Evolutionary conservation across 2,329 filamentous ascomycete species (phyloP), one percentile per base, ranked within the genome.

Genomic region (Chalaropsis ovoidea): DNA sequence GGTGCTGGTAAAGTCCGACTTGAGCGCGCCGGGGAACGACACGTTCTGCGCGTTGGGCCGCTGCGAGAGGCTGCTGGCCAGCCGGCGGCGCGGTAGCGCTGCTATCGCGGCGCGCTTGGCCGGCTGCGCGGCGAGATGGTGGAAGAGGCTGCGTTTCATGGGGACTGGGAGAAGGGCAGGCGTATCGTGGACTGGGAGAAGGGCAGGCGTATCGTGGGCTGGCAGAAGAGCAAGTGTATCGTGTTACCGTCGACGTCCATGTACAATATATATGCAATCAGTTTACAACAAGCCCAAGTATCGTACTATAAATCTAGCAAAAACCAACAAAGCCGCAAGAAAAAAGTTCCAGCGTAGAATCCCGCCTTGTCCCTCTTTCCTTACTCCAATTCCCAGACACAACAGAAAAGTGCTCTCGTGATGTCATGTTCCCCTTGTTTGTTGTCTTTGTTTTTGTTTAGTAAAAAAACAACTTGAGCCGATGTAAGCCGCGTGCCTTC

Each of bases 21-120:
- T 93, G 63, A 97, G 80, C 0, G 94, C 94, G n/a, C 94, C 94
- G 0, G 94, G 94, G 70, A 99, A 99, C n/a, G 81, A 82, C 22
- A 85, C 81, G 70, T 79, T 79, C 62, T 78, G 77, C 0, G 82
- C 79, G 67, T 83, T 79, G 10, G 80, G 82, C 13, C 78, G 77
- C 70, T 85, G 82, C 3, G 82, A 83, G 66, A 84, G 74, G 68
- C 78, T 79, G 72, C 80, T 78, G 43, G 77, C 43, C 10, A 62
- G 42, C 22, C 61, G 61, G 15, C 43, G 61, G 15, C 43, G 61
- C 8, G 61, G 27, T 13, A 39, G 15, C 4, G 22, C 61, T 1
- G 27, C 19, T n/a, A n/a, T n/a, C 3, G 17, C 13, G 11, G 54
- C 31, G 15, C 17, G 27, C 4, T 39, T 58, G 15, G 54, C 24